Conservation (phyloP, 148 eudicot genomes). For the Heliosperma pusillum region DNA sequence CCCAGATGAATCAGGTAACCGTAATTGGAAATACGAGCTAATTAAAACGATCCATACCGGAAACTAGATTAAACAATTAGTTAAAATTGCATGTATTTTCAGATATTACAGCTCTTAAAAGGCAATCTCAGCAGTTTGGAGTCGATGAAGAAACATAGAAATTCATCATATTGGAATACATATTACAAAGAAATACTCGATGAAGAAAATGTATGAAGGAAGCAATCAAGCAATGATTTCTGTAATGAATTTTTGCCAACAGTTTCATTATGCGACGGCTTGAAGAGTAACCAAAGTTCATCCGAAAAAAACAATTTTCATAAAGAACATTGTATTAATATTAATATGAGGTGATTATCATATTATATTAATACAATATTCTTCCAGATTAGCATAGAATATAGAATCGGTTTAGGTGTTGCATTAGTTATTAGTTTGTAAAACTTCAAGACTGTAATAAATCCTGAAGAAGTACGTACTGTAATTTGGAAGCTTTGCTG, state of each 20-base stretch:
- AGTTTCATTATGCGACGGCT: not conserved
- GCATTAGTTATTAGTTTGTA: too few species aligned
- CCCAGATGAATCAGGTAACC: conserved; percentile 69
- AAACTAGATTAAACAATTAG: not conserved
- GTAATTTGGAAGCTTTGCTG: not conserved
- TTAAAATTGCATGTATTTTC: conserved; percentile 6
- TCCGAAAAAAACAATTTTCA: too few species aligned
- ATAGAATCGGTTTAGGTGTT: too few species aligned
- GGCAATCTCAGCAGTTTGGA: conserved; percentile 70
- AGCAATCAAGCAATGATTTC: conserved; percentile 13
- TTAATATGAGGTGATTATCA: too few species aligned
- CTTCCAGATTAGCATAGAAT: not conserved
- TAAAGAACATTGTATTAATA: too few species aligned
- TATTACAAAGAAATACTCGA: conserved; percentile 55
- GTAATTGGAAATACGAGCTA: not conserved
- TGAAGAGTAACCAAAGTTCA: not conserved
- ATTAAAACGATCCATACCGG: not conserved
- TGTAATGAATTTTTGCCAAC: not conserved
- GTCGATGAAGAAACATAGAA: conserved; percentile 48
- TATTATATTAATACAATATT: too few species aligned
- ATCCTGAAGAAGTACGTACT: not conserved
- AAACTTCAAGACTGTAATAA: too few species aligned
- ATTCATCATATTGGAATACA: conserved; percentile 63
- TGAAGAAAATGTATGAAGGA: conserved; percentile 25
- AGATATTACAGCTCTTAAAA: conserved; percentile 72